phyloP scores from a whole-genome alignment of 805 yeast genomes.

The Candida berthetii region DNA sequence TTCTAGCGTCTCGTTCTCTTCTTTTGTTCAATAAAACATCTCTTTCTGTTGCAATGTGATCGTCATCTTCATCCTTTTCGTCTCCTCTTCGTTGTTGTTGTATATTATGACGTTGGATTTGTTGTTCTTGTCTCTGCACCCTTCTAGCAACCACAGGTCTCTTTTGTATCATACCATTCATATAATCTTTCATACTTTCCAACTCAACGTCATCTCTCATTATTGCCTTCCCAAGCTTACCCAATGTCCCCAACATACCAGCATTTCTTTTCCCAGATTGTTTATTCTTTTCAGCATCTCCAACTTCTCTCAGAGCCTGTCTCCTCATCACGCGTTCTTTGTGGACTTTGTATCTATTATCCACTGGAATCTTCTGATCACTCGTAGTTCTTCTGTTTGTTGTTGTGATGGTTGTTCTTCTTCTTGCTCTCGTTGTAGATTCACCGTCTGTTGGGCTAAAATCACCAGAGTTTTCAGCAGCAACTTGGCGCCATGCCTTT shows the following conservation, averaged over 20 bases:
- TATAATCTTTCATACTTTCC: constrained; percentile 14
- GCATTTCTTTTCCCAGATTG: constrained; percentile 4
- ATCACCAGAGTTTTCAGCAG: constrained; percentile 7
- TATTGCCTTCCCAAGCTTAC: constrained; percentile 2
- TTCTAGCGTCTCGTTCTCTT: background rate
- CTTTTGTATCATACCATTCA: constrained; percentile 15
- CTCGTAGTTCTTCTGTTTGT: background rate
- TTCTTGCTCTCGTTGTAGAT: constrained; percentile 1
- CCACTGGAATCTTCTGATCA: background rate
- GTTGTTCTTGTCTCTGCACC: background rate
- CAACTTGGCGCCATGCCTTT: constrained; percentile 17
- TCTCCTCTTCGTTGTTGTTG: too few species aligned
- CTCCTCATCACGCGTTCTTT: background rate
- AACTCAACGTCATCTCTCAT: constrained; percentile 7
- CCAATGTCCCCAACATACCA: constrained; percentile 13
- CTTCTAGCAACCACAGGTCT: constrained; percentile 6
- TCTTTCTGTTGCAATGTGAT: constrained; percentile 4
- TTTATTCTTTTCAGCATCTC: background rate
- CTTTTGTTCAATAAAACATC: background rate
- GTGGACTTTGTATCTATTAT: background rate
- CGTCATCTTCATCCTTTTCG: too few species aligned
- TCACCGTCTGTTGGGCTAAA: constrained; percentile 6
- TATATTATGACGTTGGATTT: too few species aligned
- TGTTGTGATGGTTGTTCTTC: background rate
- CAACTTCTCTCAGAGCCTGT: background rate